A percentile compares a stretch with the other conserved stretches of the same genome.
phyloP scores from a whole-genome alignment of 495 filamentous ascomycete genomes.

The Aspergillus asperescens region DNA sequence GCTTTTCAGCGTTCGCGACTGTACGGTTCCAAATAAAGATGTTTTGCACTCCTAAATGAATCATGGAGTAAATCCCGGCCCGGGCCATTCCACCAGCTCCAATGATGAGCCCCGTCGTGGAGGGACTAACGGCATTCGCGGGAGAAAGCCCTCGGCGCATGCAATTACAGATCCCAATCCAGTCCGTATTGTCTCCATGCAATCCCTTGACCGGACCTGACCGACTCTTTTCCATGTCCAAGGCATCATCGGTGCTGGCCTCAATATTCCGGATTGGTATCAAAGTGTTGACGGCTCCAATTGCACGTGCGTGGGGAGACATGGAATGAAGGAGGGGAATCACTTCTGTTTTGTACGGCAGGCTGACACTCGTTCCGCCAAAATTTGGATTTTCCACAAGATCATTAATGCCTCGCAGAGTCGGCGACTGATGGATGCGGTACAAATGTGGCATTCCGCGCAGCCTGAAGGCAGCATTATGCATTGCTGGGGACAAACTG shows the following conservation, averaged over 20 bases:
- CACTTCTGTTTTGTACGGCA: constrained; percentile 71
- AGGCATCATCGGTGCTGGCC: constrained; percentile 41
- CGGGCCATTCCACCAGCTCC: constrained; percentile 78
- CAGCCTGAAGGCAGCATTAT: constrained; percentile 64
- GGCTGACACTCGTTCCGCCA: constrained; percentile 66
- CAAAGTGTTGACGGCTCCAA: constrained; percentile 74
- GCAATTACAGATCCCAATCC: constrained; percentile 68
- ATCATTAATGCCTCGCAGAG: constrained; percentile 59
- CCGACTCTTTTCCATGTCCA: constrained; percentile 54
- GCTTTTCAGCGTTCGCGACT: constrained; percentile 49
- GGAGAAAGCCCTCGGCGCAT: constrained; percentile 70
- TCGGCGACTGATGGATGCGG: constrained; percentile 59
- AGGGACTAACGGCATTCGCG: constrained; percentile 64
- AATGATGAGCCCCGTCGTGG: constrained; percentile 64
- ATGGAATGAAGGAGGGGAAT: constrained; percentile 63
- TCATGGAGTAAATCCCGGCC: constrained; percentile 72
- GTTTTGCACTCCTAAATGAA: constrained; percentile 67
- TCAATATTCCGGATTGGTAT: constrained; percentile 61
- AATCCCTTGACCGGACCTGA: constrained; percentile 59
- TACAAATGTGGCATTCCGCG: constrained; percentile 70
- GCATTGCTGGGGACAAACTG: constrained; percentile 52
- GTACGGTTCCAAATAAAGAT: constrained; percentile 72
- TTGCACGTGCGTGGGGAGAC: constrained; percentile 68
- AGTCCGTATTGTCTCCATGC: constrained; percentile 80
- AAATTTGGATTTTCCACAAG: constrained; percentile 61